Evolutionary conservation across 1,284 basidiomycete species (phyloP).

Genomic region (Cryptococcus depauperatus): DNA sequence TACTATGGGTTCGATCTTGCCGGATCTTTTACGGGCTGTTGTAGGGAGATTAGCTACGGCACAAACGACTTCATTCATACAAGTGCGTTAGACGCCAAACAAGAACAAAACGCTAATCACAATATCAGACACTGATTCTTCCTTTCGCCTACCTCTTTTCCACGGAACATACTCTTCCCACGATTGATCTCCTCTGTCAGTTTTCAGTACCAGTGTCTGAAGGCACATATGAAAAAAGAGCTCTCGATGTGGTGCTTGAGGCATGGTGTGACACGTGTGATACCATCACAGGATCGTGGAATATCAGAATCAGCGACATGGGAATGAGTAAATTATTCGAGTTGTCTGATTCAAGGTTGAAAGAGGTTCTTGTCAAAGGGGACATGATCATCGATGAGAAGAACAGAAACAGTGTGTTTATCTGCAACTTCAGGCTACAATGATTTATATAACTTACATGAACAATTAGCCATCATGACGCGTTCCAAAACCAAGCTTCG

Average conservation of each 20-base stretch:
- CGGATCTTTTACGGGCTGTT: constrained; percentile 77
- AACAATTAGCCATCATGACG: constrained; percentile 75
- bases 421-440: too few species aligned
- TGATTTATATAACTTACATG: too few species aligned
- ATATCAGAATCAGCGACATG: constrained; percentile 71
- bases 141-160: constrained; percentile 84
- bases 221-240: constrained; percentile 44
- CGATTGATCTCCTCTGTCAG: constrained; percentile 64
- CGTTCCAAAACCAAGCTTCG: constrained; percentile 79
- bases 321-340: constrained; percentile 71
- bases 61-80: constrained; percentile 78
- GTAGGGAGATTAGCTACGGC: constrained; percentile 69
- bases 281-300: constrained; percentile 91
- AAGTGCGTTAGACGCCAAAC: constrained; percentile 51
- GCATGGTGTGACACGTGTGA: constrained; percentile 92
- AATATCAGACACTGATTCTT: constrained; percentile 64
- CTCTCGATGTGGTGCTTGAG: constrained; percentile 68
- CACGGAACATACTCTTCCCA: constrained; percentile 67
- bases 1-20: constrained; percentile 58
- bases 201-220: constrained; percentile 49
- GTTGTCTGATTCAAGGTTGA: constrained; percentile 53
- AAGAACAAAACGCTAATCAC: too few species aligned
- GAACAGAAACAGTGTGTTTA: constrained; percentile 64
- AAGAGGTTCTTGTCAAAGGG: constrained; percentile 71
- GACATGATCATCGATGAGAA: constrained; percentile 75